Base-by-base conservation (phyloP, 345 rosid species). In the Gossypium herbaceum region DNA sequence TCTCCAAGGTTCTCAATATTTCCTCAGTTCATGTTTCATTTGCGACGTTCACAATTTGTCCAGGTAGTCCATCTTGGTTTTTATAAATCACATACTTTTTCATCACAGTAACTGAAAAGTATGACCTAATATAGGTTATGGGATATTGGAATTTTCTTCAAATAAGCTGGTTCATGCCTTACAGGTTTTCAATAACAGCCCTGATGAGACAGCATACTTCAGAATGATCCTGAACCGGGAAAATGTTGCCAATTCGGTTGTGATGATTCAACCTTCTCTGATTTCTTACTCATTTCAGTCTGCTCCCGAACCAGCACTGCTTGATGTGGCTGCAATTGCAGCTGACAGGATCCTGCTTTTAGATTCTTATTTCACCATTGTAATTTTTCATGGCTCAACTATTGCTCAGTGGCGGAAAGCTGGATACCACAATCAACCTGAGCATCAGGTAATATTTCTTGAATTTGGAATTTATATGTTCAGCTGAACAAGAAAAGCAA, bases 331-430 rank as follows among this genome's bases (percentile, higher is more conserved):
- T 76, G 91, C 98, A 79, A 90, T 94, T 81, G 84, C 94, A 78
- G 94, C 95, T 71, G 98, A 92, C 73, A 90, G 85, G 79, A 91
- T 92, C 80, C 90, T 92, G 72, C 86, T 94, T 77, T 79, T 94
- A 80, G 98, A 94, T 79, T 83, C 98, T 52, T 94, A 84, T 82
- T 92, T 94, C 78, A 89, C 92, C 11, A 74, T 90, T 62, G 98
- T 94, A 59, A 85, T 94, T 82, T 94, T 92, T 73, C 98, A 94
- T 73, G 98, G 98, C 25, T 84, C 93, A 77, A 89, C 93, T n/a
- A 92, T 94, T 22, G 95, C 98, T 70, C 98, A 92, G 73, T 94
- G 98, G 98, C 86, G 96, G 45, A 94, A 94, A 86, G 90, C 90
- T 76, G 98, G 97, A 74, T 92, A 92, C 86, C 98, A 92, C 20